Base-by-base conservation (phyloP, 2,329 filamentous ascomycete species). In the Alternaria sp. region DNA sequence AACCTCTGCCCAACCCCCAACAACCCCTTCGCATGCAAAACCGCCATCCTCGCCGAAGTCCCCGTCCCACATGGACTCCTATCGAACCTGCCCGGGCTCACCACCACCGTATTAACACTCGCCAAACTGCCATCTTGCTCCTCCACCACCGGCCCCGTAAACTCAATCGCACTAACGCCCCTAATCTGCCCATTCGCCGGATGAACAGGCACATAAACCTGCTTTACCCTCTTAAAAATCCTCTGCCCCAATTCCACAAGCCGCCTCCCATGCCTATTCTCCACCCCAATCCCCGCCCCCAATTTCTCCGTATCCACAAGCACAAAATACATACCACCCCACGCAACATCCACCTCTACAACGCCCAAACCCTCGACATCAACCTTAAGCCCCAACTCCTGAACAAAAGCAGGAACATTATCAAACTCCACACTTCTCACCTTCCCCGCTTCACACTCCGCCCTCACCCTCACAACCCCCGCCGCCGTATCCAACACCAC, bases 41-140 rank as follows among this genome's bases (percentile, higher is more conserved):
- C 75, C 0, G 83, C 83, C 64, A 85, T 72, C 12, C 83, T 73
- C 3, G 83, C 81, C 62, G 75, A 81, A 0, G 80, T 84, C 2
- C 83, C 83, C 1, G 81, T 84, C 8, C 83, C 83, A 53, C 82
- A 84, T 1, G 82, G 83, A 61, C 82, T 83, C 17, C 82, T 68
- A 63, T 85, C 83, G 26, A 84, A 77, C n/a, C 83, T 69, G 0
- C 83, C 82, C 0, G 83, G 83, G 0, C 80, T 80, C 5, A 85
- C 82, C 5, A 85, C 79, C 12, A 83, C 81, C 0, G 83, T 77
- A 63, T 84, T 82, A 6, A 52, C 30, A 36, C 32, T 36, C 0
- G 1, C 32, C 71, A 68, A 15, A 79, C 78, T 47, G 80, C 81
- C 9, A 71, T 71, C 0, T 57, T 26, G 19, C 8, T 44, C 57